Evolutionary conservation across 495 filamentous ascomycete species (phyloP), one percentile per base, ranked within the genome.

Genomic region (Neurospora sp.): DNA sequence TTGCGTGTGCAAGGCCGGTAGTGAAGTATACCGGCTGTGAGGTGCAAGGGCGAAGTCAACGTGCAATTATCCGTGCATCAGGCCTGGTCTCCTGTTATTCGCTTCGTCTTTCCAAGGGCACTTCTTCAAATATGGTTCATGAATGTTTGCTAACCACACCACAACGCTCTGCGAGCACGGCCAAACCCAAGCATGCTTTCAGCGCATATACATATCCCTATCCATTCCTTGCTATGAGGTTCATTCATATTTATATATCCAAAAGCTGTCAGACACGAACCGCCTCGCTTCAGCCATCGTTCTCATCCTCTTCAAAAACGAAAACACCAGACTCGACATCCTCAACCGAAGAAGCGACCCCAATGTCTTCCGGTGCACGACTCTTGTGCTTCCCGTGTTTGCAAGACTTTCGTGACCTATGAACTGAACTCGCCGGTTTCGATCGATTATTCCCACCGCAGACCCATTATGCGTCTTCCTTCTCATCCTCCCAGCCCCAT

Each of bases 401-500:
- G 54, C 54, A 62, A 19, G 24, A 19, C 0, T 72, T 71, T 5
- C 71, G 28, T 62, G 40, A 13, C 8, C 39, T 38, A 28, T 74
- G 42, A 34, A 62, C 54, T 62, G 28, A 62, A 62, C 28, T 62
- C 15, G 28, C 54, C 54, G 28, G 15, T 10, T 34, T 62, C 54
- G 54, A 28, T 54, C 48, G 19, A 42, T 42, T 34, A 31, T 71
- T 54, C 21, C 48, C 48, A 54, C 48, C 48, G 21, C 21, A 62
- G 54, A 62, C 28, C 19, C 54, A 31, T 28, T 62, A 62, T 62
- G 54, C 28, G 28, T 34, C 37, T 70, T 74, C 48, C 54, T 79
- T 79, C 4, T 85, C 85, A 36, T 94, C 90, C 28, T 62, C 54
- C 96, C 96, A 99, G 69, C 92, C 96, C 96, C 96, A 99, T 40